Percentiles rank a stretch among this genome's conserved stretches.
phyloP scores from a whole-genome alignment of 225 moss, liverwort and hornwort species.

The Rhytidiadelphus loreus region DNA sequence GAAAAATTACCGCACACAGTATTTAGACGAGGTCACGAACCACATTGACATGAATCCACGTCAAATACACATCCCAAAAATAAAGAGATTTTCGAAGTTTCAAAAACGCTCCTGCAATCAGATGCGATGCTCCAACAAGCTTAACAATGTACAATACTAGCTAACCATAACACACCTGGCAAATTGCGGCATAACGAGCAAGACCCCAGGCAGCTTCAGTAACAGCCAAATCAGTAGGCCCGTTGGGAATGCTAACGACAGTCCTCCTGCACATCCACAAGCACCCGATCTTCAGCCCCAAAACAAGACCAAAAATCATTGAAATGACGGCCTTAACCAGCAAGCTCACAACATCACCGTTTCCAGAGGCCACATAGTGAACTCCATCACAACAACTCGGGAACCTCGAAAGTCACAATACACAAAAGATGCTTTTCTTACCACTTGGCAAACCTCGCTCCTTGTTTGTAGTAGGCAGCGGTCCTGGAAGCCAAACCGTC shows the following conservation, averaged over 20 bases:
- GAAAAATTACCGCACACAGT: not conserved
- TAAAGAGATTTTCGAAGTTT: not conserved
- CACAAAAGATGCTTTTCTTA: not conserved
- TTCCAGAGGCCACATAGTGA: no score
- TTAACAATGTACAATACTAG: not conserved
- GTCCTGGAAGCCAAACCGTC: constrained; percentile 60
- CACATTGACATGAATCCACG: not conserved
- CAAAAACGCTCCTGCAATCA: not conserved
- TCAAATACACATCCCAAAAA: not conserved
- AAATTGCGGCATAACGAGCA: constrained; percentile 47
- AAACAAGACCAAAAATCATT: not conserved
- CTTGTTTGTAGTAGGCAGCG: constrained; percentile 47
- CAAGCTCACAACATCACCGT: not conserved
- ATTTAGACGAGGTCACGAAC: not conserved
- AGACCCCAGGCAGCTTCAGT: constrained; percentile 54
- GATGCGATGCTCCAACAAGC: not conserved
- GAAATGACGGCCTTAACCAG: not conserved
- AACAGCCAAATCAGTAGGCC: constrained; percentile 37
- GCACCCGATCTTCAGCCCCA: not conserved
- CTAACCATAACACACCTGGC: constrained; percentile 7
- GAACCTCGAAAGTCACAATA: not conserved
- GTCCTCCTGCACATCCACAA: constrained; percentile 26
- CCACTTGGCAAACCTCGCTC: constrained; percentile 65
- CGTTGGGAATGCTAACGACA: constrained; percentile 43
- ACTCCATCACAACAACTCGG: not conserved